Base-by-base conservation (phyloP, 1,139 yeast genomes). In the Magnusiomyces sp. region DNA sequence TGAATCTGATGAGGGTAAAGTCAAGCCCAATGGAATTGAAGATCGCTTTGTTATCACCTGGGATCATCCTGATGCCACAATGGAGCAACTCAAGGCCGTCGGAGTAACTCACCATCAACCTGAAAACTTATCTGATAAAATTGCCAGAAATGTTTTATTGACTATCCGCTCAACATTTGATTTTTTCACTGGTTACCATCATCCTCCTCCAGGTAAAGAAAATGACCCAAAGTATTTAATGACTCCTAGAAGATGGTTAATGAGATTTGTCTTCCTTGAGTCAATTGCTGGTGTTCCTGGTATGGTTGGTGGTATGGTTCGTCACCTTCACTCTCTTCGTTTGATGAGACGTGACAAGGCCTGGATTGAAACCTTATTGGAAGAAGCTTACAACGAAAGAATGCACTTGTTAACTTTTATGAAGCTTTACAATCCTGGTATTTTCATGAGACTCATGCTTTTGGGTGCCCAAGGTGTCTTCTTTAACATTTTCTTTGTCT, bases 271-370 rank as follows among this genome's bases (percentile, higher is more conserved):
- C 39, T 82, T 83, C 60, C 72, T 83, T 55, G 92, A 83, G 64
- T 75, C 83, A 53, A 72, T 83, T 52, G 92, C 92, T 7, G 90
- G 88, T 13, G 86, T 83, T 16, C 92, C 92, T 1, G 90, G 92
- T 10, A 77, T 81, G 72, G 85, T 81, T 40, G 92, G 87, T 11
- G 82, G 83, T 0, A 81, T 81, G 63, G 62, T 82, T 45, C 74
- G 89, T 54, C 87, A 81, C 60, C 71, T 82, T 58, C 80, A 79
- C 58, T 76, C 85, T 1, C 65, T 82, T 46, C 69, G 89, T 56
- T 63, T 80, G 44, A 69, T 82, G 57, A 73, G 74, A 57, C 69
- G 90, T 54, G 92, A 83, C 62, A 77, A 79, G 58, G 90, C 87
- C 1, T 83, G 89, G 85, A 76, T 83, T 55, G 87, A 83, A 63